Evolutionary conservation across 2,329 filamentous ascomycete species (phyloP).

Genomic region (Cytospora piceae): DNA sequence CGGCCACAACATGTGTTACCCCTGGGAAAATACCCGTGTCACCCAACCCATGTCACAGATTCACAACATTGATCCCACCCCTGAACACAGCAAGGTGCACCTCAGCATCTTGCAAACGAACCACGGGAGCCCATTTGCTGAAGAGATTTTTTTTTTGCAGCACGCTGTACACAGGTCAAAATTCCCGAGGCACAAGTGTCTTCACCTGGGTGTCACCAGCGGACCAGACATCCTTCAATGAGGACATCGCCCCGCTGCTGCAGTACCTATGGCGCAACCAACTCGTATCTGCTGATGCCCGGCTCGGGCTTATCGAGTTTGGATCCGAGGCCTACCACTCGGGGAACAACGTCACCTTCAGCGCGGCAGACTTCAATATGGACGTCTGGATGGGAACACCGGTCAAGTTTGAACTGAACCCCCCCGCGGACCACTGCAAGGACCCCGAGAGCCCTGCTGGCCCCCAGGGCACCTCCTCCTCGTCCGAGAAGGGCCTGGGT

Average conservation of each 20-base stretch:
- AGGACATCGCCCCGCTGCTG: slow-evolving; percentile 39
- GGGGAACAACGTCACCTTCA: slow-evolving; percentile 38
- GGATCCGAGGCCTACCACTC: slow-evolving; percentile 40
- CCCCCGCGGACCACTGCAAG: slow-evolving; percentile 17
- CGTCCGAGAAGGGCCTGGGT: slow-evolving; percentile 16
- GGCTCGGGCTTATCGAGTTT: slow-evolving; percentile 39
- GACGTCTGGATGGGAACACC: slow-evolving; percentile 31
- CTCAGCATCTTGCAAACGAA: neutral
- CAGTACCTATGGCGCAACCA: slow-evolving; percentile 39
- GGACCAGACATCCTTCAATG: slow-evolving; percentile 36
- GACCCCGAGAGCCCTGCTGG: slow-evolving; percentile 20
- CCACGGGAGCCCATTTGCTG: slow-evolving; percentile 1
- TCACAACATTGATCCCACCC: slow-evolving; percentile 1
- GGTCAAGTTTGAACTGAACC: slow-evolving; percentile 20
- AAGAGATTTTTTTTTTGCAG: slow-evolving; percentile 28
- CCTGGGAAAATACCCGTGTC: slow-evolving; percentile 1
- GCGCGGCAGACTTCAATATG: slow-evolving; percentile 36
- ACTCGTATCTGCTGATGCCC: slow-evolving; percentile 35
- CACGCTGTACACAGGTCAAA: slow-evolving; percentile 37
- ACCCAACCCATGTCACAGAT: slow-evolving; percentile 1
- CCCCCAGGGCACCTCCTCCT: slow-evolving; percentile 7
- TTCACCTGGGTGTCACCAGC: slow-evolving; percentile 38
- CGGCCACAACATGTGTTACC: slow-evolving; percentile 14
- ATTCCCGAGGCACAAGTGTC: slow-evolving; percentile 38
- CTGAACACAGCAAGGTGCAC: neutral